Evolutionary conservation across 2,329 filamentous ascomycete species (phyloP).

Genomic region (Botrytis porri): DNA sequence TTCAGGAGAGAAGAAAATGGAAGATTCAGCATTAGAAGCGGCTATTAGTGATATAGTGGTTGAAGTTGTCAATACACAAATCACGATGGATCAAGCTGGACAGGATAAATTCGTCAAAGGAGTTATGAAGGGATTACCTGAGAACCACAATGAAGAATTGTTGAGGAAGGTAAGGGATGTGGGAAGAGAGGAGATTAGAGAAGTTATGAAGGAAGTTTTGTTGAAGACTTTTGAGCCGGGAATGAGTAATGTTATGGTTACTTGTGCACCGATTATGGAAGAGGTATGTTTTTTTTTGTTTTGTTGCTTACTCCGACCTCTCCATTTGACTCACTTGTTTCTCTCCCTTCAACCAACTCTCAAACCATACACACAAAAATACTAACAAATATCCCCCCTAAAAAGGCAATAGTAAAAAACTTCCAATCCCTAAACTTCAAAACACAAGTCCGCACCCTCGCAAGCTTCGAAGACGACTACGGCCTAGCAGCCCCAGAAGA

Average conservation of each 20-base stretch:
- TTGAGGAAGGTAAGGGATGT: slow-evolving; percentile 75
- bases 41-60: slow-evolving; percentile 89
- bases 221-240: slow-evolving; percentile 76
- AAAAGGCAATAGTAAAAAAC: slow-evolving; percentile 69
- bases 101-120: slow-evolving; percentile 78
- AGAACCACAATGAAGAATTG: slow-evolving; percentile 74
- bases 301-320: no score
- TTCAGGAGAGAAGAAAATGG: slow-evolving; percentile 67
- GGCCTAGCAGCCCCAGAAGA: slow-evolving; percentile 57
- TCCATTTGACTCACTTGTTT: neutral
- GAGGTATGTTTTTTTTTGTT: slow-evolving; percentile 59
- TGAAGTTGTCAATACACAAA: slow-evolving; percentile 80
- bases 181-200: slow-evolving; percentile 70
- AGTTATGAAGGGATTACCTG: slow-evolving; percentile 72
- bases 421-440: slow-evolving; percentile 77
- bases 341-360: neutral
- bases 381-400: slow-evolving; percentile 13
- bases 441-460: slow-evolving; percentile 68
- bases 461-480: slow-evolving; percentile 86
- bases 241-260: slow-evolving; percentile 81
- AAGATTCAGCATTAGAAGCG: slow-evolving; percentile 70
- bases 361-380: neutral
- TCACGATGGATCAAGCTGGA: slow-evolving; percentile 79
- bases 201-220: slow-evolving; percentile 70
- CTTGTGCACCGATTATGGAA: slow-evolving; percentile 79